These are phyloP conservation scores for Glarea lozoyensis DNA, from an alignment of 495 filamentous ascomycete species.

Conservation along the genomic window DNA sequence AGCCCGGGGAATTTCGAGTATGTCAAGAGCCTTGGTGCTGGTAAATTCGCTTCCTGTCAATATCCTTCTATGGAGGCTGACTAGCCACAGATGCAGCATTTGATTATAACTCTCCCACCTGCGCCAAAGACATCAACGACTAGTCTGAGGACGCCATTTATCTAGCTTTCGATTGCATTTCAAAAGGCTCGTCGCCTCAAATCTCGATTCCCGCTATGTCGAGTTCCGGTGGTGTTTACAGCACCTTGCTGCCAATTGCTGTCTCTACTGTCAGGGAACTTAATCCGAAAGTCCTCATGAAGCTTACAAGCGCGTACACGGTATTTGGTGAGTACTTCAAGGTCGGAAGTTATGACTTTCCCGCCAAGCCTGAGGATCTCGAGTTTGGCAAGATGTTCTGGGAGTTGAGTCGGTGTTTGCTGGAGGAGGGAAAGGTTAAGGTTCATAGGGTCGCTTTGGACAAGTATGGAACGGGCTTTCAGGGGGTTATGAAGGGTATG, in stretches of 20 bases:
- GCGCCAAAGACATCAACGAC: conserved; percentile 27
- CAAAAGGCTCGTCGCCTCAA: conserved; percentile 6
- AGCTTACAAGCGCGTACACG: conserved; percentile 30
- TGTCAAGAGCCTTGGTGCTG: conserved; percentile 15
- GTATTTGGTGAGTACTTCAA: conserved; percentile 29
- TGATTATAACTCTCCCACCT: conserved; percentile 40
- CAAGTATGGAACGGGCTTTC: conserved; percentile 27
- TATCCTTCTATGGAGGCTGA: conserved; percentile 29
- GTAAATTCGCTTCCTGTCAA: conserved; percentile 28
- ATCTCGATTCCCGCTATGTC: conserved; percentile 12
- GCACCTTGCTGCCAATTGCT: conserved; percentile 7
- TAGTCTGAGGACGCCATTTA: conserved; percentile 29
- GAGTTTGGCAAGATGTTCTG: conserved; percentile 34
- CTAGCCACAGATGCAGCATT: too few relatives aligned
- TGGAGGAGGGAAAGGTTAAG: conserved; percentile 42
- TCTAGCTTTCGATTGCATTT: conserved; percentile 14
- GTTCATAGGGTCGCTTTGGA: conserved; percentile 38
- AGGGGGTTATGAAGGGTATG: conserved; percentile 46
- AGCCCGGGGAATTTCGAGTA: conserved; percentile 35
- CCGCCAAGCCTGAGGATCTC: conserved; percentile 27
- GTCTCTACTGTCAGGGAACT: neutral
- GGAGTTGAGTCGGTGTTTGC: conserved; percentile 29
- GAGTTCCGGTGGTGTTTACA: conserved; percentile 9
- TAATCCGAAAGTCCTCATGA: conserved; percentile 22
- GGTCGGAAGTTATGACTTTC: conserved; percentile 17